Percentiles rank a stretch among this genome's conserved stretches.
These are phyloP conservation scores for Phytophthora boehmeriae DNA, from an alignment of 352 stramenopile genomes.

Conservation along the genomic window DNA sequence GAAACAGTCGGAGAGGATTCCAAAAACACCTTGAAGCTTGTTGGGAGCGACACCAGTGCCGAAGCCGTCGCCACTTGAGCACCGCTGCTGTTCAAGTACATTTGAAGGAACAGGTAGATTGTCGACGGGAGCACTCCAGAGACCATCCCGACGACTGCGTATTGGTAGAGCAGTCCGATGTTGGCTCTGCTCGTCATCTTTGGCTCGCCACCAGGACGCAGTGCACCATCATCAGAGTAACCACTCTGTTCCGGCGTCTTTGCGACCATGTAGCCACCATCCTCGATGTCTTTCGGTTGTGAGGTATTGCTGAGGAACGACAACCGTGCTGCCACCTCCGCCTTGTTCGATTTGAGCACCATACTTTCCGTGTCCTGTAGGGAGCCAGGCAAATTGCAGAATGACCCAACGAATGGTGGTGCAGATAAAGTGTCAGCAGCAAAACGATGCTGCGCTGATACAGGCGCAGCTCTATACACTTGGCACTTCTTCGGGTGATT, in stretches of 20 bases:
- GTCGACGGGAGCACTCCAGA: constrained; percentile 42
- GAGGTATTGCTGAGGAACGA: constrained; percentile 26
- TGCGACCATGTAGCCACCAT: constrained; percentile 20
- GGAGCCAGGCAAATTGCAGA: constrained; percentile 18
- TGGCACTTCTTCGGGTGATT: background rate
- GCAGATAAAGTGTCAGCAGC: background rate
- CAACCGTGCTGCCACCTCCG: constrained; percentile 22
- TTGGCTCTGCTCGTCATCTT: constrained; percentile 34
- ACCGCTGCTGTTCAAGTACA: constrained; percentile 48
- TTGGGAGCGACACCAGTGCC: constrained; percentile 47
- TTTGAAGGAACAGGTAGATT: constrained; percentile 47
- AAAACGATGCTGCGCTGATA: background rate
- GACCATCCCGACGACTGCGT: constrained; percentile 46
- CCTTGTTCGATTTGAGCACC: constrained; percentile 10
- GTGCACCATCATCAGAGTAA: constrained; percentile 39
- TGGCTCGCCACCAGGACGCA: constrained; percentile 43
- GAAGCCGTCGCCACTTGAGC: constrained; percentile 40
- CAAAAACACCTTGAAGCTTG: constrained; percentile 66
- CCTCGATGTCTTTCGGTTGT: constrained; percentile 28
- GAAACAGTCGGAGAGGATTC: constrained; percentile 61
- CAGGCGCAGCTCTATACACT: background rate
- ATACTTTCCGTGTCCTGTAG: constrained; percentile 16
- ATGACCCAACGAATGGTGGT: constrained; percentile 20
- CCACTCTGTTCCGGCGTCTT: constrained; percentile 38
- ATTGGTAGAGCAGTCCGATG: constrained; percentile 46